phyloP scores from a whole-genome alignment of 306 rosid genomes.

The Cercis canadensis region DNA sequence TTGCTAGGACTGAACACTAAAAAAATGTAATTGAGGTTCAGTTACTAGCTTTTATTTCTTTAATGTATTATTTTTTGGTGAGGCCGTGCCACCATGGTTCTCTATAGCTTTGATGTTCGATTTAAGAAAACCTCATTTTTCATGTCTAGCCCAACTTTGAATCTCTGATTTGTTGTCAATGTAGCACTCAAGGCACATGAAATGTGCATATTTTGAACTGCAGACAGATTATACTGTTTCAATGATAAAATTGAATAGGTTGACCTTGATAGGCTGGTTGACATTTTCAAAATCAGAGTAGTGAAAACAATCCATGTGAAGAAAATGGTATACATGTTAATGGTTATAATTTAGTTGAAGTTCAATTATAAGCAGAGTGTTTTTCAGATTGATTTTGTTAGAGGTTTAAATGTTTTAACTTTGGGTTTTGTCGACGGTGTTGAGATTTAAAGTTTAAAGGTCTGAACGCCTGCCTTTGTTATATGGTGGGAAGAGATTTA shows the following conservation, averaged over 20 bases:
- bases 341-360: background rate
- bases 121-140: background rate
- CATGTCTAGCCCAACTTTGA: background rate
- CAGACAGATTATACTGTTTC: background rate
- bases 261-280: background rate
- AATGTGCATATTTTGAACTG: conserved; percentile 1
- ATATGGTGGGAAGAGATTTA: background rate
- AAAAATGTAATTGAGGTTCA: background rate
- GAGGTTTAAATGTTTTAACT: conserved; percentile 1
- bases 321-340: background rate
- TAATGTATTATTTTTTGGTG: background rate
- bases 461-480: conserved; percentile 5
- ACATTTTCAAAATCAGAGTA: background rate
- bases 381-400: background rate
- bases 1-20: background rate
- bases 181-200: background rate
- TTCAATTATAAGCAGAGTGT: conserved; percentile 1
- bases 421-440: conserved; percentile 17
- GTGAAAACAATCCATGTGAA: background rate
- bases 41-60: background rate
- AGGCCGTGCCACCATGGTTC: background rate
- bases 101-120: background rate
- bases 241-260: background rate
- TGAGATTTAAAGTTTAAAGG: background rate
- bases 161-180: conserved; percentile 8